Conservation (phyloP, 805 yeast species). For the Candida easanensis region DNA sequence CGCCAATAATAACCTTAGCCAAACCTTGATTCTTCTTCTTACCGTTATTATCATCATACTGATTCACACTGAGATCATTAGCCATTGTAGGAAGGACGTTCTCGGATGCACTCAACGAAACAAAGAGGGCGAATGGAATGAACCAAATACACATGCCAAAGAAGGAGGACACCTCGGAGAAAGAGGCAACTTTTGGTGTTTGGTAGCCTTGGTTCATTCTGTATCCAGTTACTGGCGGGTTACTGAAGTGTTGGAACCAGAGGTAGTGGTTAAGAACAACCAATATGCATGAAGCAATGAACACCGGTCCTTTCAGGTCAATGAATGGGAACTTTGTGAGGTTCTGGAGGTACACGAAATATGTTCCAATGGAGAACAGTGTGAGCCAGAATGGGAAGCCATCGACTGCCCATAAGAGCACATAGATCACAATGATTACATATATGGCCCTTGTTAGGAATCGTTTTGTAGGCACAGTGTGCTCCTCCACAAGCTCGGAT, state of each 20-base stretch:
- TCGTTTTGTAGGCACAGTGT: conserved; percentile 78
- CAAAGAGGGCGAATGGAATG: conserved; percentile 88
- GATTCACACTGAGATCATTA: conserved; percentile 26
- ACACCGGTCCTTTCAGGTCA: conserved; percentile 65
- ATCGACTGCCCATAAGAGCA: conserved; percentile 67
- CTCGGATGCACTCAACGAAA: conserved; percentile 89
- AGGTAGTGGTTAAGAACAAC: conserved; percentile 79
- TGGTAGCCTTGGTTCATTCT: conserved; percentile 55
- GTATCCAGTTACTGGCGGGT: conserved; percentile 66
- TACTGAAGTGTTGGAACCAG: conserved; percentile 84
- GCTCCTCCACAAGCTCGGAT: conserved; percentile 91
- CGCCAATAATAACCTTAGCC: conserved; percentile 64
- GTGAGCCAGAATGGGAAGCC: conserved; percentile 73
- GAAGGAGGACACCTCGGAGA: conserved; percentile 90
- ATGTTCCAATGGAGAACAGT: conserved; percentile 64
- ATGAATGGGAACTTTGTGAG: conserved; percentile 82
- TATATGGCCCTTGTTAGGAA: conserved; percentile 63
- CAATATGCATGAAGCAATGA: conserved; percentile 65
- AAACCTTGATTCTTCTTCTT: conserved; percentile 53
- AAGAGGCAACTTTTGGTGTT: conserved; percentile 72
- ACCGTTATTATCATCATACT: conserved; percentile 31
- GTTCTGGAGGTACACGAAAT: conserved; percentile 73
- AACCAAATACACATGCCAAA: conserved; percentile 94
- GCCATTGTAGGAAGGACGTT: conserved; percentile 66
- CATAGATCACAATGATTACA: conserved; percentile 50